phyloP scores from a whole-genome alignment of 108 stramenopile species.

The Skeletonema tropicum region DNA sequence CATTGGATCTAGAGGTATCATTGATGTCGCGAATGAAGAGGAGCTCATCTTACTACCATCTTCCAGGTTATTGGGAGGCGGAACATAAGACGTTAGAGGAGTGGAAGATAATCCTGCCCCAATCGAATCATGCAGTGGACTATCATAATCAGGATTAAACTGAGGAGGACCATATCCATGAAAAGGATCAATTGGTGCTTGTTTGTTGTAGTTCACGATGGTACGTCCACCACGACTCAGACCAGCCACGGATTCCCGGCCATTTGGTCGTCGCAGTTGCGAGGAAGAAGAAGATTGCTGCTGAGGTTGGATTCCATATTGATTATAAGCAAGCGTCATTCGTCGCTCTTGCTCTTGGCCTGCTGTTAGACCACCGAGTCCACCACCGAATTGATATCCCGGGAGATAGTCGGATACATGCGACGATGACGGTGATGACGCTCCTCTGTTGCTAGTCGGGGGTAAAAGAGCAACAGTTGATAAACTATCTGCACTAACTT shows the following conservation, averaged over 20 bases:
- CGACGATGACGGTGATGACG: conserved; percentile 1
- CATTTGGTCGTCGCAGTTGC: background rate
- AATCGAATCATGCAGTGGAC: background rate
- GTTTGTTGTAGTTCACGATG: background rate
- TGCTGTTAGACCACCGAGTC: conserved; percentile 16
- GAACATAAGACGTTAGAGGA: conserved; percentile 28
- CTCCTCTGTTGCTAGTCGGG: background rate
- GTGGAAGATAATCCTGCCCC: conserved; percentile 14
- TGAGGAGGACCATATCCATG: conserved; percentile 31
- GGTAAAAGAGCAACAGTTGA: background rate
- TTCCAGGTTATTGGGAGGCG: conserved; percentile 9
- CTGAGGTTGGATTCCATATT: conserved; percentile 3
- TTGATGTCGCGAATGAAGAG: background rate
- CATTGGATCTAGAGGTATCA: conserved; percentile 24
- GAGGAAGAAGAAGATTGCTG: background rate
- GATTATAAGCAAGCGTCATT: conserved; percentile 5
- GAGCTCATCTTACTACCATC: background rate
- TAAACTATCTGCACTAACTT: conserved; percentile 1
- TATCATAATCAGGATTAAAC: conserved; percentile 22
- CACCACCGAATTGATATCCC: conserved; percentile 38
- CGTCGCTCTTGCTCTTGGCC: conserved; percentile 5
- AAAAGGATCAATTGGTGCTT: conserved; percentile 17
- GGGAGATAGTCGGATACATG: conserved; percentile 15
- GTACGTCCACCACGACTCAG: background rate
- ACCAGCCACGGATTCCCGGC: background rate